phyloP scores from a whole-genome alignment of 225 moss, liverwort and hornwort species.

The Straminergon stramineum region DNA sequence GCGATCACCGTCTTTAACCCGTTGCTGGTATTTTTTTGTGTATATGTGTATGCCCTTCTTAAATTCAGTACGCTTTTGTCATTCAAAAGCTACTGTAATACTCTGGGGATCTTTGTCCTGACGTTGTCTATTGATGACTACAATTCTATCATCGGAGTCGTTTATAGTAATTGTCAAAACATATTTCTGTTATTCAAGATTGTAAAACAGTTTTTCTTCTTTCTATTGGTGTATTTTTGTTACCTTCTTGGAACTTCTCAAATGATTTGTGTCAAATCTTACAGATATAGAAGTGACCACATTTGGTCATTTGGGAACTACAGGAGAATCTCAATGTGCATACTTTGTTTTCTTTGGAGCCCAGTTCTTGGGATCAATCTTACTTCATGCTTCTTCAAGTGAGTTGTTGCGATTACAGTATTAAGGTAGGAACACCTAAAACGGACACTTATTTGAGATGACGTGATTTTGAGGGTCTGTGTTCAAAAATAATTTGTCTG shows the following conservation, averaged over 20 bases:
- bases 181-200: background rate
- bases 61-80: background rate
- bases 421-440: no score
- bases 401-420: background rate
- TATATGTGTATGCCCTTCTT: background rate
- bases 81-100: background rate
- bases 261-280: background rate
- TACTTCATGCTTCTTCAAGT: background rate
- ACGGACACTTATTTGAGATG: no score
- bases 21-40: background rate
- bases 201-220: background rate
- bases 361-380: background rate
- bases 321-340: background rate
- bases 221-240: background rate
- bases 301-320: background rate
- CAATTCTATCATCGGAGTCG: background rate
- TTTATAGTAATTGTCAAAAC: background rate
- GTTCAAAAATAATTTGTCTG: no score
- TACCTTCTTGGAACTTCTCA: background rate
- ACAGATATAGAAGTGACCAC: background rate
- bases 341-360: background rate
- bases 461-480: no score
- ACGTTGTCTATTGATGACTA: background rate
- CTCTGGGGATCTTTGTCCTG: background rate
- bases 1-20: background rate